Conservation (phyloP, 2,329 filamentous ascomycete species). For the Fusarium sp. region DNA sequence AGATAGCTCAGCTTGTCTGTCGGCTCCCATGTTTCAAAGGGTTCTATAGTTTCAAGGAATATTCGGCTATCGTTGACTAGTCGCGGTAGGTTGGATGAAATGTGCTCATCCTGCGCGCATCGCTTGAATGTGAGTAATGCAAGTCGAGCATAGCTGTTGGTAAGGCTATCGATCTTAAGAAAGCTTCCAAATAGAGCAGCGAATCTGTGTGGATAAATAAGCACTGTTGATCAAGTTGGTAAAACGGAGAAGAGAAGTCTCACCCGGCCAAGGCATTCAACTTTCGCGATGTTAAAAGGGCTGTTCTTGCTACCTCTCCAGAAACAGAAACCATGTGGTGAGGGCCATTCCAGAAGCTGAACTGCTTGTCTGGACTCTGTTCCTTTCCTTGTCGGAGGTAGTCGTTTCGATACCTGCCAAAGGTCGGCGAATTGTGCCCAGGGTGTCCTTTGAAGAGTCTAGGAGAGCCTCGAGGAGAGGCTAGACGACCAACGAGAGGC, state of each 20-base stretch:
- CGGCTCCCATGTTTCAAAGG: background rate
- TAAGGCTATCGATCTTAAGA: background rate
- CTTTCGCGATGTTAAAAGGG: conserved; percentile 58
- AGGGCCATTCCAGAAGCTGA: conserved; percentile 60
- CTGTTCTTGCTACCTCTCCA: conserved; percentile 53
- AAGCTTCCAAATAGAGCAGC: background rate
- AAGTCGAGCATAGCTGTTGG: background rate
- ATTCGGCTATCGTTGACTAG: background rate
- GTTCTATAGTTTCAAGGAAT: background rate
- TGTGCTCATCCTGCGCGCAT: conserved; percentile 10
- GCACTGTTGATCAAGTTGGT: background rate
- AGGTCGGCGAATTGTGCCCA: background rate
- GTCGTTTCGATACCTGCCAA: conserved; percentile 33
- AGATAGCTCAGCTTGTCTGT: background rate
- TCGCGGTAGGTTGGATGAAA: background rate
- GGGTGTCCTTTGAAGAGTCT: background rate
- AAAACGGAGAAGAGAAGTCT: background rate
- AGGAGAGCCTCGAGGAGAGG: background rate
- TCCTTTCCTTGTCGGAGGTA: conserved; percentile 52
- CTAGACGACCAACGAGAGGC: background rate
- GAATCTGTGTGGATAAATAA: background rate
- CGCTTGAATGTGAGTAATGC: conserved; percentile 4
- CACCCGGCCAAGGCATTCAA: conserved; percentile 58
- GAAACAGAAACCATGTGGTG: conserved; percentile 57
- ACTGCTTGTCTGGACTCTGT: conserved; percentile 53